Conservation (phyloP, 2,329 filamentous ascomycete species). For the Fusarium gaditjirri region DNA sequence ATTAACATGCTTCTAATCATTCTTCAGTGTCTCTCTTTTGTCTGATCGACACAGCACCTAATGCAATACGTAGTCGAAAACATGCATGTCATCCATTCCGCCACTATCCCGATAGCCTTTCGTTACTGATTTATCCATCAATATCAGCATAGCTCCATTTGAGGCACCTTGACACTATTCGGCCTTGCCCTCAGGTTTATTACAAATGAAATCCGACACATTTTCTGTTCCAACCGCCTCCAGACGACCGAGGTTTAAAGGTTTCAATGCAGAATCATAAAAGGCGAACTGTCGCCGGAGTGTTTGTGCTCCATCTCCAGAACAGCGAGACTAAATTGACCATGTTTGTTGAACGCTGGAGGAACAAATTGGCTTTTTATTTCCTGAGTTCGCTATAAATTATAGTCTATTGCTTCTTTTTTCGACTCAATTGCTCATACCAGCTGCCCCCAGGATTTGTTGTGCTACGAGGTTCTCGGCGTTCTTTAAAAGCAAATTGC, state of each 20-base stretch:
- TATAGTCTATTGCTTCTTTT: neutral
- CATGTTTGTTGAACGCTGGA: neutral
- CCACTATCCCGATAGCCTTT: constrained; percentile 2
- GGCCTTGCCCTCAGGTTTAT: neutral
- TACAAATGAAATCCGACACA: neutral
- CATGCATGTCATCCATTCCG: neutral
- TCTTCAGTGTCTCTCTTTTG: neutral
- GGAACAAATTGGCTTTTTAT: too few species aligned
- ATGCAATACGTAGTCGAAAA: neutral
- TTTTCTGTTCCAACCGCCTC: neutral
- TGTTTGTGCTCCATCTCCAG: neutral
- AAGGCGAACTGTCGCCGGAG: neutral
- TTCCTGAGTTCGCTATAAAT: neutral
- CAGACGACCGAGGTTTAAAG: too few species aligned
- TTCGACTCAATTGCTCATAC: too few species aligned
- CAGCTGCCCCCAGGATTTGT: neutral
- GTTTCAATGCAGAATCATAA: neutral
- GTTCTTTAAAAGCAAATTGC: neutral
- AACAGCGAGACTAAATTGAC: neutral
- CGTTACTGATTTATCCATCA: neutral
- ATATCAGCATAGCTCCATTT: neutral
- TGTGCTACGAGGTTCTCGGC: neutral
- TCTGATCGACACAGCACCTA: too few species aligned
- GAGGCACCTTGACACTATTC: neutral
- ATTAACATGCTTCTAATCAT: constrained; percentile 8